Percentiles rank a stretch among this genome's conserved stretches.
phyloP scores from a whole-genome alignment of 2,329 filamentous ascomycete species.

The Aspergillus vadensis region DNA sequence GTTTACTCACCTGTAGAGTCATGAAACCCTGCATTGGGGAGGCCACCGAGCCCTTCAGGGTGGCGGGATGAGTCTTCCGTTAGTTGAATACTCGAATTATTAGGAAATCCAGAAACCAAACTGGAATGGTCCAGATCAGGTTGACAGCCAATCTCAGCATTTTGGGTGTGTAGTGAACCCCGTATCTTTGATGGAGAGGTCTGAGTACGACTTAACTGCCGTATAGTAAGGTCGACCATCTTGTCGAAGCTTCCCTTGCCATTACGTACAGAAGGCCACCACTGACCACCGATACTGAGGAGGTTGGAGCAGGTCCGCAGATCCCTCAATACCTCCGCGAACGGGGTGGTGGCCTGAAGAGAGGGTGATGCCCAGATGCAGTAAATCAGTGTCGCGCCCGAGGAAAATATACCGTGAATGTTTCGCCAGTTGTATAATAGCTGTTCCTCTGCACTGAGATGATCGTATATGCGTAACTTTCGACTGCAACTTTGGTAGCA shows the following conservation, averaged over 20 bases:
- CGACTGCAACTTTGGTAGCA: slow-evolving; percentile 35
- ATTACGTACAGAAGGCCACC: slow-evolving; percentile 43
- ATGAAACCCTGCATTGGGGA: background rate
- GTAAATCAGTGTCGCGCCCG: slow-evolving; percentile 44
- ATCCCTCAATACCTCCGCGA: slow-evolving; percentile 27
- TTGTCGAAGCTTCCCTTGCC: slow-evolving; percentile 36
- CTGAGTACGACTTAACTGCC: slow-evolving; percentile 19
- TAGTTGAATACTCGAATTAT: background rate
- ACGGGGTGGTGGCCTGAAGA: slow-evolving; percentile 26
- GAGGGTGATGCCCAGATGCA: slow-evolving; percentile 40
- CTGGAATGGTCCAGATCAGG: background rate
- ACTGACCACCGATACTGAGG: slow-evolving; percentile 44
- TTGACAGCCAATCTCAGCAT: background rate
- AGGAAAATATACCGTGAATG: slow-evolving; percentile 43
- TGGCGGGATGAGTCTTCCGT: background rate
- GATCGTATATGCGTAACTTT: slow-evolving; percentile 35
- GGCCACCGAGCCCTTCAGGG: background rate
- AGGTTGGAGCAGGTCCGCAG: slow-evolving; percentile 40
- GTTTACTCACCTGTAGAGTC: background rate
- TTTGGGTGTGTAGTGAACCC: background rate
- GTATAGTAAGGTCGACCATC: slow-evolving; percentile 32
- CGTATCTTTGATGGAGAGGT: background rate
- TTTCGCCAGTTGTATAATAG: slow-evolving; percentile 40
- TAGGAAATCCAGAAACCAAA: background rate
- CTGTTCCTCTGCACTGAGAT: slow-evolving; percentile 32